Percentiles rank a stretch among this genome's conserved stretches.
These are phyloP conservation scores for Aspergillus brasiliensis DNA, from an alignment of 2,329 filamentous ascomycete species.

Conservation along the genomic window DNA sequence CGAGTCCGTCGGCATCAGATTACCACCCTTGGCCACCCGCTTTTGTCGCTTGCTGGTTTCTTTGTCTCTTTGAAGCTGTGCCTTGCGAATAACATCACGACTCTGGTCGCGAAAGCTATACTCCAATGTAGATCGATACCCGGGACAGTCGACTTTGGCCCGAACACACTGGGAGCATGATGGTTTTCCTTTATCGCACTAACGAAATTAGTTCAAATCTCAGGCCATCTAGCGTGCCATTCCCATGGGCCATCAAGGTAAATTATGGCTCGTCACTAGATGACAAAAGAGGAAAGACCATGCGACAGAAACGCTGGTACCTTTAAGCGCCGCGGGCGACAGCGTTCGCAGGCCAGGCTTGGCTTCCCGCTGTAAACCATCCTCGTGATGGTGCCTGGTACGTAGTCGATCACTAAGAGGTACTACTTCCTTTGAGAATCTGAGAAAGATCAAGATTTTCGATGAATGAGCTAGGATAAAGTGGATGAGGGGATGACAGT, in stretches of 20 bases:
- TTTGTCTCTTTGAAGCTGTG: neutral
- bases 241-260: neutral
- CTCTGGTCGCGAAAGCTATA: constrained; percentile 4
- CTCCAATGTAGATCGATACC: neutral
- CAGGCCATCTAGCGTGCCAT: neutral
- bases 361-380: constrained; percentile 6
- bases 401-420: too few relatives aligned
- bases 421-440: too few relatives aligned
- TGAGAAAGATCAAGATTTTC: too few relatives aligned
- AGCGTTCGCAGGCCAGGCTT: neutral
- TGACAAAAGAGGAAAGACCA: neutral
- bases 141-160: constrained; percentile 1
- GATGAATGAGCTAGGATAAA: too few relatives aligned
- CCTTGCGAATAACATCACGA: constrained; percentile 7
- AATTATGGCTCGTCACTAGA: neutral
- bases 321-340: constrained; percentile 6
- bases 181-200: constrained; percentile 4
- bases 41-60: neutral
- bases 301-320: neutral
- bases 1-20: neutral
- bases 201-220: neutral
- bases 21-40: neutral
- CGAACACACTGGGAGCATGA: constrained; percentile 6
- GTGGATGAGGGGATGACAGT: too few relatives aligned
- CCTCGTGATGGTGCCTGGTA: neutral